Evolutionary conservation across 441 rosid species (phyloP).

Genomic region (Syzygium syzygioides): DNA sequence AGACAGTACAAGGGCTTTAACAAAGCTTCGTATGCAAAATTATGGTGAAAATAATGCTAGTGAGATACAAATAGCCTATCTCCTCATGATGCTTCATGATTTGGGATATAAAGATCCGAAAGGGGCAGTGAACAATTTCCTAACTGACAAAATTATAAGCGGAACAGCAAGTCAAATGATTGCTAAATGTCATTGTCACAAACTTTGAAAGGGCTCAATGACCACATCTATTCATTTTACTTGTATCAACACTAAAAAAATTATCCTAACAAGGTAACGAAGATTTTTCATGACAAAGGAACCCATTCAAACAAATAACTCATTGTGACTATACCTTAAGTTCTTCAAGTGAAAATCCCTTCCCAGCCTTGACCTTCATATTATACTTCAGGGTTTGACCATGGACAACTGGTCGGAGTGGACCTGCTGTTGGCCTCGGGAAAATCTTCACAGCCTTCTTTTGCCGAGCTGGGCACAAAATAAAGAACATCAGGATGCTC

Average conservation of each 20-base stretch:
- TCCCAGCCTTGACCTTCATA: constrained; percentile 18
- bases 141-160: background rate
- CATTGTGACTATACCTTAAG: constrained; percentile 3
- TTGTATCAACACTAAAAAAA: background rate
- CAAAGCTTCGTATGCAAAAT: background rate
- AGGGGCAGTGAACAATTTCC: background rate
- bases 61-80: background rate
- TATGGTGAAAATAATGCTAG: background rate
- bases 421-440: constrained; percentile 16
- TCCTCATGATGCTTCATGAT: background rate
- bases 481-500: background rate
- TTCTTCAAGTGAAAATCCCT: constrained; percentile 15
- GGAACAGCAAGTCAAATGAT: background rate
- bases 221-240: background rate
- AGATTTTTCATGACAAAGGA: background rate
- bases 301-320: background rate
- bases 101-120: background rate
- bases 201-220: background rate
- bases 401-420: constrained; percentile 8
- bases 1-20: background rate
- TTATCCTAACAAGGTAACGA: background rate
- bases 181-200: background rate
- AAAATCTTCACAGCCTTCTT: constrained; percentile 18
- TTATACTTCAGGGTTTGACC: constrained; percentile 17
- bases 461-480: constrained; percentile 9